phyloP scores from a whole-genome alignment of 1,284 basidiomycete genomes.

The Anthracocystis panici-leucophaei region DNA sequence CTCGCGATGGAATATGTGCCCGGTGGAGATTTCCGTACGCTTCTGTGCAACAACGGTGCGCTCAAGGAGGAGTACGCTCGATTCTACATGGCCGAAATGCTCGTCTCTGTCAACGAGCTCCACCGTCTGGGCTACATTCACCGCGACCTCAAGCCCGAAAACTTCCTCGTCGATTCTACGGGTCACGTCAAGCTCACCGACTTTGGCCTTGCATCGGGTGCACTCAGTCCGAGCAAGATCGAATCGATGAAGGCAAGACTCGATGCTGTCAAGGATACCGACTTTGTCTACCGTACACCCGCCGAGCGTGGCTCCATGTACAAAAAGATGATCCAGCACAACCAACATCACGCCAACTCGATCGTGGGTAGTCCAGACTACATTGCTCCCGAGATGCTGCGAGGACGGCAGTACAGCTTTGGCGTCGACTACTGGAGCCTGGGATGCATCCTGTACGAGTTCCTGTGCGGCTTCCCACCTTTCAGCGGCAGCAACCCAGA shows the following conservation, averaged over 20 bases:
- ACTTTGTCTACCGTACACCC: slow-evolving; percentile 89
- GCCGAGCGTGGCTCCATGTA: slow-evolving; percentile 95
- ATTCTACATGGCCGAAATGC: slow-evolving; percentile 69
- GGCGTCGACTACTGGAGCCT: slow-evolving; percentile 99
- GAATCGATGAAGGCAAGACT: slow-evolving; percentile 95
- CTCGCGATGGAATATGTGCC: slow-evolving; percentile 74
- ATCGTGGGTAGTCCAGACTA: slow-evolving; percentile 99
- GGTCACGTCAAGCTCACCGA: slow-evolving; percentile 99
- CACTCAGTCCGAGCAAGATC: slow-evolving; percentile 92
- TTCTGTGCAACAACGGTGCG: slow-evolving; percentile 69
- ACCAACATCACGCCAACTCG: slow-evolving; percentile 90
- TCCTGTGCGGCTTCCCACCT: slow-evolving; percentile 89
- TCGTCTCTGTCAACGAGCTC: slow-evolving; percentile 68
- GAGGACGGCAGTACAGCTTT: slow-evolving; percentile 92
- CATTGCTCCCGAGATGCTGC: slow-evolving; percentile 82
- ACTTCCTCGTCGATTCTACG: slow-evolving; percentile 93
- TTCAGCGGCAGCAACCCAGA: slow-evolving; percentile 95
- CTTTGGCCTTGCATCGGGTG: slow-evolving; percentile 96
- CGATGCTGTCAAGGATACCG: slow-evolving; percentile 94
- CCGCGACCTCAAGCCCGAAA: slow-evolving; percentile 98
- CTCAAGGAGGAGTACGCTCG: slow-evolving; percentile 72
- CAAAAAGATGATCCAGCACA: slow-evolving; percentile 88
- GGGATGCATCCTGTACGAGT: slow-evolving; percentile 96
- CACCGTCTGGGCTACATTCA: slow-evolving; percentile 73
- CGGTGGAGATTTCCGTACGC: slow-evolving; percentile 68